Evolutionary conservation across 2,329 filamentous ascomycete genomes (phyloP).

Genomic region (Fusarium circinatum): DNA sequence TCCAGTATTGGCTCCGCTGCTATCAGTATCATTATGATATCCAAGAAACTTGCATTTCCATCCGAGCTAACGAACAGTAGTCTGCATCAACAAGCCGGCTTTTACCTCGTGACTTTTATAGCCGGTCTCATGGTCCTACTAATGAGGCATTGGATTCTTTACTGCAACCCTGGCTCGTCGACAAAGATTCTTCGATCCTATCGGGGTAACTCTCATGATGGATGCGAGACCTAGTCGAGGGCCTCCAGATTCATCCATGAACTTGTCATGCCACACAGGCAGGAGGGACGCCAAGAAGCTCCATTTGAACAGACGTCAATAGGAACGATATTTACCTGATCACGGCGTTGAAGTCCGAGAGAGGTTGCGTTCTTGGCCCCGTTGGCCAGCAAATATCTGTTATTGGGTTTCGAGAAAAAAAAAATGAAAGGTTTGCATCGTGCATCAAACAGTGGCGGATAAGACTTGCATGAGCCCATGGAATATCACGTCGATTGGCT

Average conservation of each 20-base stretch:
- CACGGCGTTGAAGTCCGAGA: slow-evolving; percentile 3
- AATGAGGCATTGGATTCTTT: background rate
- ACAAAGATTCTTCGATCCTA: background rate
- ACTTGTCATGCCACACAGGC: background rate
- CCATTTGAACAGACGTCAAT: background rate
- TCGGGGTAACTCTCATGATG: background rate
- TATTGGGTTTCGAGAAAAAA: background rate
- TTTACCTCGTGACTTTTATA: background rate
- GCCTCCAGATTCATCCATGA: background rate
- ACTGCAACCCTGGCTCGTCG: background rate
- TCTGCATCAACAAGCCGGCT: background rate
- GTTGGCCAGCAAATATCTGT: slow-evolving; percentile 9
- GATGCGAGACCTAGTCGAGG: background rate
- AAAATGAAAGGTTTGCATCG: slow-evolving; percentile 6
- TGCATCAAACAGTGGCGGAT: slow-evolving; percentile 19
- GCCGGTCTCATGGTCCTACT: background rate
- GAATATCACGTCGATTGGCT: background rate
- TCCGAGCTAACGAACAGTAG: slow-evolving; percentile 9
- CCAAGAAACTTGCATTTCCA: slow-evolving; percentile 3
- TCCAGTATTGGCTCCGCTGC: slow-evolving; percentile 13
- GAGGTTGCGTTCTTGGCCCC: slow-evolving; percentile 5
- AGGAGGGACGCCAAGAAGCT: background rate
- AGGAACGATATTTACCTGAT: slow-evolving; percentile 18
- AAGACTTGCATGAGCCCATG: slow-evolving; percentile 13
- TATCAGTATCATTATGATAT: background rate